These are phyloP conservation scores for Solanum arcanum DNA, from an alignment of 257 asterid species.

Conservation along the genomic window DNA sequence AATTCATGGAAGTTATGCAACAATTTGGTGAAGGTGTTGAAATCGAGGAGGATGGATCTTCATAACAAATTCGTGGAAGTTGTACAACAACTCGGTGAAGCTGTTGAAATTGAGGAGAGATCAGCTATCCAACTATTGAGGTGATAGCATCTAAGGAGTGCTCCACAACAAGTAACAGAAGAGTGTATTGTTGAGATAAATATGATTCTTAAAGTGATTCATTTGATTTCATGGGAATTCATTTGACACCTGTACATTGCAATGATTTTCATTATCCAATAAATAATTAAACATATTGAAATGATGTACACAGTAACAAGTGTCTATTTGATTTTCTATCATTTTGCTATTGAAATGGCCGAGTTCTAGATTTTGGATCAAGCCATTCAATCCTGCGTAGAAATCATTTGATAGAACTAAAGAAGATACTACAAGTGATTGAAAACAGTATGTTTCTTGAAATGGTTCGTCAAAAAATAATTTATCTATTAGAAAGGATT, in stretches of 20 bases:
- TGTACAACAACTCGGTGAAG: too few relatives aligned
- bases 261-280: too few relatives aligned
- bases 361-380: background rate
- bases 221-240: background rate
- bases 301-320: background rate
- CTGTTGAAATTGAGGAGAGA: background rate
- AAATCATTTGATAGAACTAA: too few relatives aligned
- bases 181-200: background rate
- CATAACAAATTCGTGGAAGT: too few relatives aligned
- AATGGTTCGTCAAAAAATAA: too few relatives aligned
- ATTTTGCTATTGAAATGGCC: too few relatives aligned
- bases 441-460: background rate
- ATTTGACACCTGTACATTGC: background rate
- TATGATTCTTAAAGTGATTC: background rate
- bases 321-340: too few relatives aligned
- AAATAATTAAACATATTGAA: background rate
- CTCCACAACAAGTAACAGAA: background rate
- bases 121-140: background rate
- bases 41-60: too few relatives aligned
- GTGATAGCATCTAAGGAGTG: background rate
- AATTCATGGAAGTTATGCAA: too few relatives aligned
- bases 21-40: too few relatives aligned
- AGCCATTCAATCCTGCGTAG: background rate
- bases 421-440: background rate
- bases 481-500: background rate